These are phyloP conservation scores for Peltaster fructicola DNA, from an alignment of 2,329 filamentous ascomycete genomes.

Conservation along the genomic window DNA sequence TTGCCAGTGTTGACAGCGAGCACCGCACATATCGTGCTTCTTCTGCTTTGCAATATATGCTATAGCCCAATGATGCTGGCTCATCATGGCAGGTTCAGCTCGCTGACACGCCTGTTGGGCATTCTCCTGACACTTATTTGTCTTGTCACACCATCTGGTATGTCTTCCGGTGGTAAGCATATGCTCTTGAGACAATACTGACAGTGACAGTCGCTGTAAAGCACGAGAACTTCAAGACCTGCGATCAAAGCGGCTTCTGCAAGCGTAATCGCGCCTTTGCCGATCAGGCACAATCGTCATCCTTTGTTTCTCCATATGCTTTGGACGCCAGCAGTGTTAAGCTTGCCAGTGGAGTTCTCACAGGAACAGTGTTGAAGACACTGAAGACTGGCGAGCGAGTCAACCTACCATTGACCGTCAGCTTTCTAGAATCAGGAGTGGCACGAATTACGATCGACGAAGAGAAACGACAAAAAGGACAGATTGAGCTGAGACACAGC, in stretches of 20 bases:
- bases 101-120: too few species aligned
- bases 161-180: slow-evolving; percentile 1
- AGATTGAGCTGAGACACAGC: slow-evolving; percentile 71
- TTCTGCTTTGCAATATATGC: too few species aligned
- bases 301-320: slow-evolving; percentile 68
- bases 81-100: too few species aligned
- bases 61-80: too few species aligned
- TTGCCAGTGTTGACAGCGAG: too few species aligned
- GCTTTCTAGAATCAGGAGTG: slow-evolving; percentile 77
- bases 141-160: too few species aligned
- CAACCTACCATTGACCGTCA: slow-evolving; percentile 64
- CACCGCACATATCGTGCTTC: too few species aligned
- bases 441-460: slow-evolving; percentile 83
- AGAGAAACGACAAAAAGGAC: slow-evolving; percentile 71
- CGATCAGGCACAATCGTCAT: slow-evolving; percentile 50
- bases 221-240: slow-evolving; percentile 94
- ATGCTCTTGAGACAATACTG: neutral
- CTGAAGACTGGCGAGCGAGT: slow-evolving; percentile 52
- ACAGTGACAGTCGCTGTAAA: slow-evolving; percentile 58
- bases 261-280: slow-evolving; percentile 84
- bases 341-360: slow-evolving; percentile 64
- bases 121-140: too few species aligned
- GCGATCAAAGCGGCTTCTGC: slow-evolving; percentile 90
- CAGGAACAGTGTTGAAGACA: slow-evolving; percentile 67
- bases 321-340: slow-evolving; percentile 54